phyloP scores from a whole-genome alignment of 305 asterid species.

The Lippia alba region DNA sequence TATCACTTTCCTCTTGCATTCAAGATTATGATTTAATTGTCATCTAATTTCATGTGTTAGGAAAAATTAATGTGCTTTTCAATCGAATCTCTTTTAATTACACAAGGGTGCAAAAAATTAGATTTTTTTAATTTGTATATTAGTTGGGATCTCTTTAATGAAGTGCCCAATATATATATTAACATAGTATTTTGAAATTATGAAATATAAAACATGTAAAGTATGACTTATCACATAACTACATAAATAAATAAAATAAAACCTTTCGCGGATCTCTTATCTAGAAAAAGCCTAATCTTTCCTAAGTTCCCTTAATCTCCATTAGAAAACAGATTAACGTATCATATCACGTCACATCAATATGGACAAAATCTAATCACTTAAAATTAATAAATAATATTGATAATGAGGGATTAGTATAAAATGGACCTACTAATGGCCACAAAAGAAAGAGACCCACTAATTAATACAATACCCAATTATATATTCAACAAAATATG shows the following conservation, averaged over 20 bases:
- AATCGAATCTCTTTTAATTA: neutral
- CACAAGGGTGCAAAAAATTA: no score
- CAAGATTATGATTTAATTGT: neutral
- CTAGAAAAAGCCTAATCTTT: no score
- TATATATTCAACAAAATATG: conserved; percentile 23
- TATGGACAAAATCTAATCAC: neutral
- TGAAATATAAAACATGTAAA: no score
- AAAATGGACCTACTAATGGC: conserved; percentile 17
- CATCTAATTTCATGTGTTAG: conserved; percentile 4
- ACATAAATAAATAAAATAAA: no score
- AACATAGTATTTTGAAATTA: no score
- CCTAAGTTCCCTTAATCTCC: neutral
- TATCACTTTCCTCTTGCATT: neutral
- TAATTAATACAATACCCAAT: no score
- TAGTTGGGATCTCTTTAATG: no score
- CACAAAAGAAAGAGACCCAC: conserved; percentile 10
- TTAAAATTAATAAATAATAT: neutral
- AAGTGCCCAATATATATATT: no score
- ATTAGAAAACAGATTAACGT: conserved; percentile 15
- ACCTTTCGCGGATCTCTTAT: no score
- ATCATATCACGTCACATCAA: conserved; percentile 18
- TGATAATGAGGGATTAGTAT: conserved; percentile 26
- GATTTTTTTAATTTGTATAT: no score
- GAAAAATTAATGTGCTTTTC: conserved; percentile 27
- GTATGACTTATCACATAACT: no score